These are phyloP conservation scores for Seiridium unicorne DNA, from an alignment of 2,329 filamentous ascomycete genomes.

Conservation along the genomic window DNA sequence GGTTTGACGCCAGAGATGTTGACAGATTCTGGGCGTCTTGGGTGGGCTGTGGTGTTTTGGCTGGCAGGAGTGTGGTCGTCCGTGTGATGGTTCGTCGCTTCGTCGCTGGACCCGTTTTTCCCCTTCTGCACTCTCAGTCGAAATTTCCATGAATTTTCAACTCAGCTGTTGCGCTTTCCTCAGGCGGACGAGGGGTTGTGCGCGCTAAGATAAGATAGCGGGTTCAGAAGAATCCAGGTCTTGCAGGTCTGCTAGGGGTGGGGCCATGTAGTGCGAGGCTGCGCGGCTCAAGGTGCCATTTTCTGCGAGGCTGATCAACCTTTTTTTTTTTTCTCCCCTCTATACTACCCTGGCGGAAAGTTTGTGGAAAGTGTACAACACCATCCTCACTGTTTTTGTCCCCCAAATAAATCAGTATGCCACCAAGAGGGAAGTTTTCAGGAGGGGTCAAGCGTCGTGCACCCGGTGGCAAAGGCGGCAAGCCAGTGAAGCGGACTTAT, in stretches of 20 bases:
- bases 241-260: neutral
- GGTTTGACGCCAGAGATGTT: slow-evolving; percentile 13
- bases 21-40: slow-evolving; percentile 10
- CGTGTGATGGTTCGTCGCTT: slow-evolving; percentile 8
- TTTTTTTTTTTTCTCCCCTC: neutral
- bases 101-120: slow-evolving; percentile 7
- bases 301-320: slow-evolving; percentile 3
- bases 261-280: slow-evolving; percentile 2
- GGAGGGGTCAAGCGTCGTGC: slow-evolving; percentile 12
- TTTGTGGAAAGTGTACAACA: no score
- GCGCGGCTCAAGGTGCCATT: neutral
- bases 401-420: neutral
- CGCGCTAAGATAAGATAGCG: slow-evolving; percentile 50
- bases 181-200: slow-evolving; percentile 47
- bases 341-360: neutral
- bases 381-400: no score
- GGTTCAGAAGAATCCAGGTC: slow-evolving; percentile 17
- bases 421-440: slow-evolving; percentile 10
- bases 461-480: slow-evolving; percentile 20
- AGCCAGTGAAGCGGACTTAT: slow-evolving; percentile 22
- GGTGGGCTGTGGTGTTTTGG: slow-evolving; percentile 5
- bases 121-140: slow-evolving; percentile 11
- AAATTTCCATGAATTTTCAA: slow-evolving; percentile 40
- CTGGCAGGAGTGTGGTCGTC: neutral
- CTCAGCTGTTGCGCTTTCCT: slow-evolving; percentile 34